Conservation (phyloP, 2,329 filamentous ascomycete species). For the Ceratocystis colombiana region DNA sequence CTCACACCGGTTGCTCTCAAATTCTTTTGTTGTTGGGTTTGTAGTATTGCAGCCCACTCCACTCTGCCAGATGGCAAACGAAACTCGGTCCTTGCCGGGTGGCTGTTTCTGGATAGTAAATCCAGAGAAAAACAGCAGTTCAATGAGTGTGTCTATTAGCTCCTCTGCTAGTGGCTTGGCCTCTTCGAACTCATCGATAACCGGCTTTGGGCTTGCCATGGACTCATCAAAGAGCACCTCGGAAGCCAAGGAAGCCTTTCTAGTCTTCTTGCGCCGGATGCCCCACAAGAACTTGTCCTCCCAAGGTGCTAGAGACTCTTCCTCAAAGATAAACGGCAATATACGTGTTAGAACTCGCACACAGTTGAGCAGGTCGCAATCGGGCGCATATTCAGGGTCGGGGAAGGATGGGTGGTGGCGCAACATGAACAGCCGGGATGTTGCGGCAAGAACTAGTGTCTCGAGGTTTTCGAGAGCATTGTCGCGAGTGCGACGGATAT, state of each 20-base stretch:
- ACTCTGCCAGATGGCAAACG: constrained; percentile 94
- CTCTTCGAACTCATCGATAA: constrained; percentile 60
- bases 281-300: constrained; percentile 92
- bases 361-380: constrained; percentile 88
- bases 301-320: constrained; percentile 71
- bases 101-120: constrained; percentile 71
- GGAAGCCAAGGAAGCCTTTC: constrained; percentile 53
- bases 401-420: constrained; percentile 87
- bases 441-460: constrained; percentile 73
- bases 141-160: constrained; percentile 77
- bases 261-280: constrained; percentile 59
- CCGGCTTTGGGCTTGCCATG: constrained; percentile 39
- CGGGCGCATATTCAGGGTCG: constrained; percentile 70
- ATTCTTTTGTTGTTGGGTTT: constrained; percentile 78
- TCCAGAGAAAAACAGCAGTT: constrained; percentile 82
- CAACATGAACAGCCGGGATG: constrained; percentile 69
- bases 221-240: constrained; percentile 80
- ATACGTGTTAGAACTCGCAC: constrained; percentile 81
- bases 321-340: constrained; percentile 85
- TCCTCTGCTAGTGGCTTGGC: constrained; percentile 84
- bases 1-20: constrained; percentile 87
- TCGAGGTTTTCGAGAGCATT: constrained; percentile 78
- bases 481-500: constrained; percentile 82
- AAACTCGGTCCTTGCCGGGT: constrained; percentile 66
- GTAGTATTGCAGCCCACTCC: constrained; percentile 91